A percentile compares a stretch with the other conserved stretches of the same genome.
Conservation (phyloP, 2,329 filamentous ascomycete species). For the Aspergillus sp. region DNA sequence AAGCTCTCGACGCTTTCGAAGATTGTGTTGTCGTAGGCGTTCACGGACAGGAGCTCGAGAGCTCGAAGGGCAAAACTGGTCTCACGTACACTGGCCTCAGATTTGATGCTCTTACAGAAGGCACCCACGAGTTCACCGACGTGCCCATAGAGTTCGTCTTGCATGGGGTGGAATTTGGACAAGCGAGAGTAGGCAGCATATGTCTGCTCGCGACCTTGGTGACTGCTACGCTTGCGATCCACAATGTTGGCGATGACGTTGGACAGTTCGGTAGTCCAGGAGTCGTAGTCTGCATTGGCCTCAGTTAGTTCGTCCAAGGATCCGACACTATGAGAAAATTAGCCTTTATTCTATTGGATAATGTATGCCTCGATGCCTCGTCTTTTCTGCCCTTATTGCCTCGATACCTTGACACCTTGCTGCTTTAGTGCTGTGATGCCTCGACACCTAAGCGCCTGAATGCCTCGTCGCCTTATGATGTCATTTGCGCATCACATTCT, state of each 20-base stretch:
- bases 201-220: constrained; percentile 58
- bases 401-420: too few relatives aligned
- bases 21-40: constrained; percentile 55
- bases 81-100: constrained; percentile 61
- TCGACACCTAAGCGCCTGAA: too few relatives aligned
- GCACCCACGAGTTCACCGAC: constrained; percentile 56
- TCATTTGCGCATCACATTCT: constrained; percentile 17
- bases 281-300: constrained; percentile 47
- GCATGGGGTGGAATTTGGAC: constrained; percentile 59
- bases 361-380: too few relatives aligned
- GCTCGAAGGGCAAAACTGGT: constrained; percentile 62
- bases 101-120: constrained; percentile 62
- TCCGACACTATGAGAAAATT: constrained; percentile 41
- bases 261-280: constrained; percentile 55
- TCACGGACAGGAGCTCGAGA: constrained; percentile 61
- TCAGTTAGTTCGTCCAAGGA: constrained; percentile 59
- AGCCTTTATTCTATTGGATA: not conserved
- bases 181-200: constrained; percentile 56
- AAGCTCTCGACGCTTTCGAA: constrained; percentile 54
- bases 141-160: constrained; percentile 52
- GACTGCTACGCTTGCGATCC: constrained; percentile 70
- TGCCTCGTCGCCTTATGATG: constrained; percentile 17
- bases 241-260: constrained; percentile 63
- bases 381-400: too few relatives aligned
- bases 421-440: too few relatives aligned